phyloP scores from a whole-genome alignment of 108 stramenopile genomes.

The Stephanodiscus minutulus region DNA sequence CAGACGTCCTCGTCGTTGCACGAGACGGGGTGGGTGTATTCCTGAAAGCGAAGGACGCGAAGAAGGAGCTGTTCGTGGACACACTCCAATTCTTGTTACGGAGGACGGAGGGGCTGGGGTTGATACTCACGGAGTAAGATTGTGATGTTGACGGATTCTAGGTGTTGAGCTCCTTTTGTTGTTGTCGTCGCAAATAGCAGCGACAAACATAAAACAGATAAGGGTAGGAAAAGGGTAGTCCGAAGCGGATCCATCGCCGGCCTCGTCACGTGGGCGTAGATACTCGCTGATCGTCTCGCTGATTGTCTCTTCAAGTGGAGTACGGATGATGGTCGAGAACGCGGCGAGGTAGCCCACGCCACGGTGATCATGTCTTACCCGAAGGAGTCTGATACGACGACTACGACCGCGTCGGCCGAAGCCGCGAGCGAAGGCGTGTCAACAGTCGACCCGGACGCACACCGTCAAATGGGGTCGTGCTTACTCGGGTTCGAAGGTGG shows the following conservation, averaged over 20 bases:
- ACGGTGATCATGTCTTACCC: slow-evolving; percentile 37
- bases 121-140: too few species aligned
- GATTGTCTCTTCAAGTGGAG: slow-evolving; percentile 32
- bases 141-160: too few species aligned
- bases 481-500: slow-evolving; percentile 46
- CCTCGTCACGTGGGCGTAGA: slow-evolving; percentile 37
- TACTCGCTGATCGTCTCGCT: slow-evolving; percentile 30
- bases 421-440: background rate
- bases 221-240: too few species aligned
- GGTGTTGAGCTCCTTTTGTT: too few species aligned
- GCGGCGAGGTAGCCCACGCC: slow-evolving; percentile 23
- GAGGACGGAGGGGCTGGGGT: too few species aligned
- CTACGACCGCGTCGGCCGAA: background rate
- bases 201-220: too few species aligned
- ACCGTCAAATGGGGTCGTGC: slow-evolving; percentile 28
- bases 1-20: too few species aligned
- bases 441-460: slow-evolving; percentile 17
- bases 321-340: slow-evolving; percentile 31
- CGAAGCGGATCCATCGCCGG: slow-evolving; percentile 24
- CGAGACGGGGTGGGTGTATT: too few species aligned
- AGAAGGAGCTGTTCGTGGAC: too few species aligned
- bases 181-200: too few species aligned
- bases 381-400: background rate
- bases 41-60: too few species aligned
- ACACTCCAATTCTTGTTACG: too few species aligned